Evolutionary conservation across 495 filamentous ascomycete species (phyloP).

Genomic region (Lophiostoma macrostomum): DNA sequence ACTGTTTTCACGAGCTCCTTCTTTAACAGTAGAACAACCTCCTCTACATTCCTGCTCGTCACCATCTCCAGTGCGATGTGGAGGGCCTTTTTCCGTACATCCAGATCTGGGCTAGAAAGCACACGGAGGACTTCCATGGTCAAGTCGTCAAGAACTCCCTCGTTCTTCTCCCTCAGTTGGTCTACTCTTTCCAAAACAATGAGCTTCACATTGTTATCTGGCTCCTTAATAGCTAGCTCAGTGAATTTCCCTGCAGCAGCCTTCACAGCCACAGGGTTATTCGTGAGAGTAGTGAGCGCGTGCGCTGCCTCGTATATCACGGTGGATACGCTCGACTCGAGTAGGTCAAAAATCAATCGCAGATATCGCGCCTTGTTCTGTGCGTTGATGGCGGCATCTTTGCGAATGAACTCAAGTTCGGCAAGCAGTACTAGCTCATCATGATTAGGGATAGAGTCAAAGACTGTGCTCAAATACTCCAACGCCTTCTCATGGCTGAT

Average conservation of each 20-base stretch:
- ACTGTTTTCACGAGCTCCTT: slow-evolving; percentile 97
- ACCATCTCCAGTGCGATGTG: slow-evolving; percentile 95
- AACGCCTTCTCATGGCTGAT: slow-evolving; percentile 93
- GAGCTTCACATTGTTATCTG: slow-evolving; percentile 98
- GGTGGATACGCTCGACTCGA: slow-evolving; percentile 89
- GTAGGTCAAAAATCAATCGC: slow-evolving; percentile 90
- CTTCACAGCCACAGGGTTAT: slow-evolving; percentile 96
- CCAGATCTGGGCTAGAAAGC: slow-evolving; percentile 93
- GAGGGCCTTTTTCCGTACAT: slow-evolving; percentile 90
- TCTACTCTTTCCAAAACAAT: slow-evolving; percentile 96
- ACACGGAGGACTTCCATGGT: slow-evolving; percentile 98
- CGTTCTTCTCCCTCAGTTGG: slow-evolving; percentile 84
- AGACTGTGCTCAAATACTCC: slow-evolving; percentile 83
- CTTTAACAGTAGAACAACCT: slow-evolving; percentile 92
- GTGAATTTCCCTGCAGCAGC: slow-evolving; percentile 95
- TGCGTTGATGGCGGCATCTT: slow-evolving; percentile 91
- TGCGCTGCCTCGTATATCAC: slow-evolving; percentile 99
- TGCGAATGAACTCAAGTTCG: slow-evolving; percentile 93
- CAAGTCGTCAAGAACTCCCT: slow-evolving; percentile 89
- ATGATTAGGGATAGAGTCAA: slow-evolving; percentile 89
- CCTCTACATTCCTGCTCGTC: slow-evolving; percentile 97
- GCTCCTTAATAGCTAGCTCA: slow-evolving; percentile 92
- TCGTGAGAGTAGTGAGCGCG: slow-evolving; percentile 65
- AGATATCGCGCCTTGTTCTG: slow-evolving; percentile 94
- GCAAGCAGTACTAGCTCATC: slow-evolving; percentile 92